These are phyloP conservation scores for Zhuliangozyma parablackwelliae DNA, from an alignment of 1,139 yeast genomes.

Conservation along the genomic window DNA sequence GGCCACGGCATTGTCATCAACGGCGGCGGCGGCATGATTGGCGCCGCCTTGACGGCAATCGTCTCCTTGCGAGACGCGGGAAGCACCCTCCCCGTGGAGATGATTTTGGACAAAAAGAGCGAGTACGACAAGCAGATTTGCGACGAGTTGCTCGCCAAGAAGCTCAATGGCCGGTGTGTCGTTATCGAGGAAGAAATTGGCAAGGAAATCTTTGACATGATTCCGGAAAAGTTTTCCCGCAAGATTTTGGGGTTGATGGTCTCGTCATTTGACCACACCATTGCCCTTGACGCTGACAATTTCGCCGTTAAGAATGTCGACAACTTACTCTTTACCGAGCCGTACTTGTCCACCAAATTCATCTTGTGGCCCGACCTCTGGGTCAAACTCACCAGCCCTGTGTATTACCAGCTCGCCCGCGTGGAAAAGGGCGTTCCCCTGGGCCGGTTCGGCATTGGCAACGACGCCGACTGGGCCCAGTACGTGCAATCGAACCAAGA, in stretches of 20 bases:
- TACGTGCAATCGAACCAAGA: conserved; percentile 17
- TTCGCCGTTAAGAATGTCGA: conserved; percentile 32
- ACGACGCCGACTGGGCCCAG: conserved; percentile 20
- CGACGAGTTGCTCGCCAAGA: conserved; percentile 22
- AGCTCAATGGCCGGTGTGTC: conserved; percentile 28
- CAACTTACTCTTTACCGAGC: conserved; percentile 19
- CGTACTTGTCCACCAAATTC: conserved; percentile 25
- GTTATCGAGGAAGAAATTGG: conserved; percentile 26
- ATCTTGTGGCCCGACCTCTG: conserved; percentile 39
- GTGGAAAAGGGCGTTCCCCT: conserved; percentile 26
- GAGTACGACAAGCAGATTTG: conserved; percentile 28
- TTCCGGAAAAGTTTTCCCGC: conserved; percentile 23
- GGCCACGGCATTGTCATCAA: conserved; percentile 37
- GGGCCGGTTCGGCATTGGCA: conserved; percentile 26
- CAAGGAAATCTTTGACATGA: conserved; percentile 14
- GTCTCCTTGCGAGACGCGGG: conserved; percentile 32
- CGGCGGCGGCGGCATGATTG: conserved; percentile 26
- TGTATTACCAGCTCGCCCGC: conserved; percentile 31
- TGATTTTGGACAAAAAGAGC: conserved; percentile 22
- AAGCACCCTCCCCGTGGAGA: conserved; percentile 32
- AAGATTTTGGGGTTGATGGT: conserved; percentile 31
- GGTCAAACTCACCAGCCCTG: conserved; percentile 34
- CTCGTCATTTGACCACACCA: conserved; percentile 31
- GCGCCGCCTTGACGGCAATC: conserved; percentile 26
- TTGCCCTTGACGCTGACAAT: conserved; percentile 34